Conservation (phyloP, 2,329 filamentous ascomycete species). For the Neonectria faginata region DNA sequence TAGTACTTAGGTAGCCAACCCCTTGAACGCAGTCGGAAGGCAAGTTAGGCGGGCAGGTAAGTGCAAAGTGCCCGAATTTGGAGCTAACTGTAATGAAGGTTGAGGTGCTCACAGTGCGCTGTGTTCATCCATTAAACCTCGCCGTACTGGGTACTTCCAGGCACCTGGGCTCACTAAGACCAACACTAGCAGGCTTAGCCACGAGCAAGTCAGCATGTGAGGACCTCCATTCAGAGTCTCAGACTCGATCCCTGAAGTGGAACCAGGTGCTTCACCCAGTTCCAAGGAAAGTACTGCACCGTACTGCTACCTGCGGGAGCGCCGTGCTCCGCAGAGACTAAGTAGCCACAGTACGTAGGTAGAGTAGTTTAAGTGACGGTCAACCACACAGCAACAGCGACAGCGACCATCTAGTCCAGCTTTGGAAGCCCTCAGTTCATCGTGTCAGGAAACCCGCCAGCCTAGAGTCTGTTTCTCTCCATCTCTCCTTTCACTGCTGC, state of each 20-base stretch:
- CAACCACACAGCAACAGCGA: not conserved
- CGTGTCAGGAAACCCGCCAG: not conserved
- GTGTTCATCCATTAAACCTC: too few relatives aligned
- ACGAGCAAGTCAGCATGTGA: not conserved
- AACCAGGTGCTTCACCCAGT: not conserved
- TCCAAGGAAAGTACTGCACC: not conserved
- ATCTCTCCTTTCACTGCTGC: conserved; percentile 2
- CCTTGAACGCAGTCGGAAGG: not conserved
- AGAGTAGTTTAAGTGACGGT: not conserved
- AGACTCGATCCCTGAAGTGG: not conserved
- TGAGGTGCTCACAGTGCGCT: not conserved
- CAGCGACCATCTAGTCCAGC: not conserved
- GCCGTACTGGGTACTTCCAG: not conserved
- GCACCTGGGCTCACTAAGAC: not conserved
- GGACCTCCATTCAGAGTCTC: too few relatives aligned
- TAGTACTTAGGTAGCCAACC: too few relatives aligned
- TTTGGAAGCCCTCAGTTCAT: not conserved
- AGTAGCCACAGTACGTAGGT: not conserved
- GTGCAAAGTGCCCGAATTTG: too few relatives aligned
- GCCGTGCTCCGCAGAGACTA: not conserved
- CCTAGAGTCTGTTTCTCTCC: not conserved
- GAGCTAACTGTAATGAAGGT: too few relatives aligned
- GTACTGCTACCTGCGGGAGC: not conserved
- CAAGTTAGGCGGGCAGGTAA: too few relatives aligned
- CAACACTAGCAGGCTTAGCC: not conserved